Percentiles rank a stretch among this genome's conserved stretches.
These are phyloP conservation scores for Oryza punctata DNA, from an alignment of 176 grass and related monocot genomes.

Conservation along the genomic window DNA sequence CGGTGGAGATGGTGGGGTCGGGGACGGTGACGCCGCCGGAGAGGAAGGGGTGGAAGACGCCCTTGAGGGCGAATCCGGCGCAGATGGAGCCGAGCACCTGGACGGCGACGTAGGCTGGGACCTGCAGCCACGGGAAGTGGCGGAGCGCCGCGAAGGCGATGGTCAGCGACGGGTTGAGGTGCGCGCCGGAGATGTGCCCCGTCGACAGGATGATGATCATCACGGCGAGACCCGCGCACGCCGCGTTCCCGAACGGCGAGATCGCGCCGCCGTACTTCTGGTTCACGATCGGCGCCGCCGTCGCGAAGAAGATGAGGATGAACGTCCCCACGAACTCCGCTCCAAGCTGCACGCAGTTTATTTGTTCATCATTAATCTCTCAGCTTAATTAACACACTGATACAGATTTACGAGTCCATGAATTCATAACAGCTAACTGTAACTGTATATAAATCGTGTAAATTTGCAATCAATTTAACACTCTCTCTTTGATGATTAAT, in stretches of 20 bases:
- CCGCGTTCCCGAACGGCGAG: conserved; percentile 88
- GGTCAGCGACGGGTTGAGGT: conserved; percentile 94
- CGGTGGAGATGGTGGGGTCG: conserved; percentile 64
- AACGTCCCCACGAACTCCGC: conserved; percentile 98
- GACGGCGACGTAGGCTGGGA: conserved; percentile 74
- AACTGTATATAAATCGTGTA: not conserved
- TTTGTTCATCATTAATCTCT: not conserved
- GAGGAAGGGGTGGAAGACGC: conserved; percentile 92
- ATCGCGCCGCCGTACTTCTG: conserved; percentile 92
- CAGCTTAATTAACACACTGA: not conserved
- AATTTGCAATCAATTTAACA: not conserved
- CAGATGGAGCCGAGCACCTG: conserved; percentile 90
- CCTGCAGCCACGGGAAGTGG: conserved; percentile 96
- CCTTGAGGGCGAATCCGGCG: conserved; percentile 92
- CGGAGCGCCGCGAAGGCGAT: conserved; percentile 88
- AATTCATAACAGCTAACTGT: not conserved
- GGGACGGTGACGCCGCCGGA: conserved; percentile 95
- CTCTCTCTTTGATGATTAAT: not conserved
- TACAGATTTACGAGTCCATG: not conserved
- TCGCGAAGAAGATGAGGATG: conserved; percentile 98
- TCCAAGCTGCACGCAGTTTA: conserved; percentile 51
- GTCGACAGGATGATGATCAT: conserved; percentile 90
- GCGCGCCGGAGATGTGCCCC: conserved; percentile 94
- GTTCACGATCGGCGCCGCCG: conserved; percentile 98
- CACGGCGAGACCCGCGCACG: conserved; percentile 80